Evolutionary conservation across 345 rosid species (phyloP), one percentile per base, ranked within the genome.

Genomic region (Moricandia arvensis): DNA sequence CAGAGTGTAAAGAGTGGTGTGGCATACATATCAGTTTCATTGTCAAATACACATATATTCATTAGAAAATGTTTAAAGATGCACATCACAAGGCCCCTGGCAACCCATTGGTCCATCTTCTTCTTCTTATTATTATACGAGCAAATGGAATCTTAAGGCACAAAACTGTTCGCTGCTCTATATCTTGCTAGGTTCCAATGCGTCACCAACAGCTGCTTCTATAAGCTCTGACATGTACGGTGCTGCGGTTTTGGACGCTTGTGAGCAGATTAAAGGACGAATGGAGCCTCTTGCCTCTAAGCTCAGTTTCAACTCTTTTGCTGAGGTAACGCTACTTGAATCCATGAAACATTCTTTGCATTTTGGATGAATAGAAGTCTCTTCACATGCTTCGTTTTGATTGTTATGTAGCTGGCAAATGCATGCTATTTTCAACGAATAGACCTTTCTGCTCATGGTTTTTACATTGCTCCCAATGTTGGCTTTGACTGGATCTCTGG

Each of bases 191-290:
- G 98, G 95, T 94, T 63, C 98, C 98, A 94, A 91, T 87, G 71
- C 98, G 24, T 87, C 98, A 2, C 95, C 98, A 34, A 94, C 98
- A 21, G 97, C 97, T 67, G 98, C 97, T 75, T 94, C 98, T 74
- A 97, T 93, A 54, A 94, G 98, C 85, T 94, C 98, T 26, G 98
- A 94, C 78, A 83, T 94, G 88, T 90, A 94, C 65, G 98, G 96
- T 63, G 90, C 96, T 75, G 98, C 98, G 35, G 90, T 90, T 54
- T 84, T 94, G 89, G 97, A 94, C 77, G 95, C 98, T 16, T 91
- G 97, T 35, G 87, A 89, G 82, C 94, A 91, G 82, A 89, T 94
- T 74, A 86, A 87, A 80, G 93, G 91, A n/a, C 82, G 97, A 35
- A 94, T 94, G 96, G 95, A 91, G 70, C 97, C 97, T 18, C 72